Conservation (phyloP, 2,329 filamentous ascomycete genomes). For the Calonectria honghensis region DNA sequence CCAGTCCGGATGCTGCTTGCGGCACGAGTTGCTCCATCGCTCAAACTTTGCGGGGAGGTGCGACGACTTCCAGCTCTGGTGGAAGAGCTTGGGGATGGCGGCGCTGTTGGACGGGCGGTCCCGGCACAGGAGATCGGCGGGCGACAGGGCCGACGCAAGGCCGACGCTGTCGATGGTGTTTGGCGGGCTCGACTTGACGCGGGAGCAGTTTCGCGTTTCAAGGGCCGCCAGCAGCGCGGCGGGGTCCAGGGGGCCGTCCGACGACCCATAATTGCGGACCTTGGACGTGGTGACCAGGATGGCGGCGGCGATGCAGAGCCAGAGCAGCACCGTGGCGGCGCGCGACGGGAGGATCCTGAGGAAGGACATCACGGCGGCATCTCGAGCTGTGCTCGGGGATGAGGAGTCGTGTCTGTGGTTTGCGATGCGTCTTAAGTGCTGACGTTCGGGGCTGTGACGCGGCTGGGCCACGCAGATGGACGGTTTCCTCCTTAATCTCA, state of each 20-base stretch:
- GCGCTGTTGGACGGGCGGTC: not conserved
- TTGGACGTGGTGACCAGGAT: conserved; percentile 2
- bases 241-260: not conserved
- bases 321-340: conserved; percentile 9
- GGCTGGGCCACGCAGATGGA: not conserved
- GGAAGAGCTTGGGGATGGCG: conserved; percentile 62
- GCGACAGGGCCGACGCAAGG: conserved; percentile 32
- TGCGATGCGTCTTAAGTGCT: conserved; percentile 1
- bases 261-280: conserved; percentile 4
- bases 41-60: conserved; percentile 55
- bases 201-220: conserved; percentile 9
- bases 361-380: conserved; percentile 7
- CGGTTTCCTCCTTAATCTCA: conserved; percentile 18
- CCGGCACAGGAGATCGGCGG: conserved; percentile 34
- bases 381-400: not conserved
- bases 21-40: conserved; percentile 58
- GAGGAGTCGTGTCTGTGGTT: not conserved
- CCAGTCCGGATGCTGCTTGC: conserved; percentile 56
- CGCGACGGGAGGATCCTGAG: conserved; percentile 3
- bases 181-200: not conserved
- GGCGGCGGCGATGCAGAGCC: conserved; percentile 9
- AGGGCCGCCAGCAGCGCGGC: not conserved
- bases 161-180: not conserved
- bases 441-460: not conserved
- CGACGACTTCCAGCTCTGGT: conserved; percentile 55